Base-by-base conservation (phyloP, 2,329 filamentous ascomycete species). In the Albifimbria verrucaria region DNA sequence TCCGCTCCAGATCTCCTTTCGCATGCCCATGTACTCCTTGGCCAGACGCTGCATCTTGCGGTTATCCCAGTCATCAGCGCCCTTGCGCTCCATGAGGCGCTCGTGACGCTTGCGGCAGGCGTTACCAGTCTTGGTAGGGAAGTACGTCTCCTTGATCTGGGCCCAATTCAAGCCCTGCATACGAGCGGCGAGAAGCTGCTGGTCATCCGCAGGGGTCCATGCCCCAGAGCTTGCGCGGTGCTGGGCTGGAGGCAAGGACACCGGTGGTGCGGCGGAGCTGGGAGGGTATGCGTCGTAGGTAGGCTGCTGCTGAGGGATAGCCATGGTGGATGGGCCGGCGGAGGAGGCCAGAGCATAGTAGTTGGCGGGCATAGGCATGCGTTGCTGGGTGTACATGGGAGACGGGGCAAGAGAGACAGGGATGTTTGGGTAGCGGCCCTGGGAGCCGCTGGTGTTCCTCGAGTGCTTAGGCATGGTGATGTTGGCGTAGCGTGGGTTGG, bases 51-150 rank as follows among this genome's bases (percentile, higher is more conserved):
- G 88, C 22, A 92, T 77, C 74, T 89, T 89, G 59, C 86, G 77
- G 20, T 81, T 81, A 62, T 93, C 89, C 87, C 90, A 94, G 63
- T 92, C 88, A 62, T 90, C 87, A 47, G 85, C 82, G 53, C 86
- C 85, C 66, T 79, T 80, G 59, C 87, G 84, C 72, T 93, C 88
- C 78, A 93, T 86, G 59, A 96, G 75, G 41, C 91, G 81, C 72
- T 96, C 91, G 64, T 95, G 90, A 52, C 91, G 84, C 74, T 96
- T 96, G 58, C 91, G 89, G 72, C 91, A 96, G 18, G 92, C 92
- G 68, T 94, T 94, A 54, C 87, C 76, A 9, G 83, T 85, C 76
- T 96, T 96, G 67, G 73, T 78, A 1, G 87, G 88, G 68, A 96
- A 96, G 71, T 90, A 84, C 56, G 80, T 82, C 56, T 79, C 78